Base-by-base conservation (phyloP, 306 rosid species). In the Chamaecrista fasciculata region DNA sequence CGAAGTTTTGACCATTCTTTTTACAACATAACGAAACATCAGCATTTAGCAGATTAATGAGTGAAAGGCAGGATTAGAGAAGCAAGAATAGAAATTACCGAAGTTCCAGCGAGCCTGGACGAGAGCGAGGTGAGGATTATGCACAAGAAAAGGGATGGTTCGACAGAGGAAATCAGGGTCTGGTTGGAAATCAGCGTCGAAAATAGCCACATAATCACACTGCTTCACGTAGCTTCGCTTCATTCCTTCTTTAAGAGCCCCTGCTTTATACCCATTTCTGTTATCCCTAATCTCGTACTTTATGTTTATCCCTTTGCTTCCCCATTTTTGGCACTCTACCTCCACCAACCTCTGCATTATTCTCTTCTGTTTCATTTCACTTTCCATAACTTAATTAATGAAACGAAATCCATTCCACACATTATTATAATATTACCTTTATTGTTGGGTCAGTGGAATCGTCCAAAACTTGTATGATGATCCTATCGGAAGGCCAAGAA, bases 181-280 rank as follows among this genome's bases (percentile, higher is more conserved):
- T 0, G 98, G 98, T 58, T 89, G 98, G 56, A 92, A 92, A 79
- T 92, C 98, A 0, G 98, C 98, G 39, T 92, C 98, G 66, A 92
- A 89, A 24, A 92, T 87, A 24, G 86, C 91, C 0, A 92, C 95
- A 48, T 76, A 87, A 52, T 92, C 98, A 58, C 98, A 92, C 11
- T 74, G 65, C 8, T 79, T 83, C 14, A 79, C 96, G 62, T 92
- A 89, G 72, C 80, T 81, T 1, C 70, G 91, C 11, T 87, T 92
- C 89, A 92, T 78, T 26, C 98, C 98, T 34, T 92, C 95, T 33
- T 83, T 92, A 1, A 92, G 78, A 2, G 98, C 98, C 14, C 96
- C 98, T 14, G 98, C 87, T 78, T 92, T 92, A 76, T 92, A 92
- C 1, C 98, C 98, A 7, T 80, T 81, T 10, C 98, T 82, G 50